Percentiles rank a stretch among this genome's conserved stretches.
These are phyloP conservation scores for Micractinium conductrix DNA, from an alignment of 139 green algal species.

Conservation along the genomic window DNA sequence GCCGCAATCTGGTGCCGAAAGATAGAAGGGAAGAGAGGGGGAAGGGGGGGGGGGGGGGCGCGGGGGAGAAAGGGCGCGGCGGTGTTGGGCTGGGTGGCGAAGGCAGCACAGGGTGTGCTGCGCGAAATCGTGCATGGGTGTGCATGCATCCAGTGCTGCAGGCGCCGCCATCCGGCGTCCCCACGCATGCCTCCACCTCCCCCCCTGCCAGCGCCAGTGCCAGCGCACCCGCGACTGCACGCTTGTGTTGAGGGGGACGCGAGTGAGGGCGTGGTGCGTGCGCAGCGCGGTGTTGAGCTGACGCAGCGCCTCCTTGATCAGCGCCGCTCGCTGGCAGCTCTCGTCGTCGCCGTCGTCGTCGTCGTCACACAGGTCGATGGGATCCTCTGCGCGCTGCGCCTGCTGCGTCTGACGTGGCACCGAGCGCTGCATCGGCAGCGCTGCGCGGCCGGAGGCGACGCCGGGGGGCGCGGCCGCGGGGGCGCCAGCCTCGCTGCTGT, in stretches of 20 bases:
- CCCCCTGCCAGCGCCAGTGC: no score
- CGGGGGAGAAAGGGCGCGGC: no score
- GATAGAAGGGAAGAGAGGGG: neutral
- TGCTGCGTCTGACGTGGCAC: no score
- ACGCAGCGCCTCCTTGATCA: neutral
- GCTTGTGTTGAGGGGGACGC: slow-evolving; percentile 1
- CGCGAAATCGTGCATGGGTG: no score
- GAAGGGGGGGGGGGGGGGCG: no score
- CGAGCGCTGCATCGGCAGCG: no score
- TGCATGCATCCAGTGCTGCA: no score
- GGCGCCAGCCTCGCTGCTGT: neutral
- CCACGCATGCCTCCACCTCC: no score
- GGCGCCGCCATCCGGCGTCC: no score
- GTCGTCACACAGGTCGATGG: neutral
- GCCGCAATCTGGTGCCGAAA: slow-evolving; percentile 1
- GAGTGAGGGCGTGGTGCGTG: neutral
- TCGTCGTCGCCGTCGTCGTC: neutral
- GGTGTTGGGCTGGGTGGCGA: no score
- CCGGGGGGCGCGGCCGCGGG: neutral
- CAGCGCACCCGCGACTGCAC: slow-evolving; percentile 23
- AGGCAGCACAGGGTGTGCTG: no score
- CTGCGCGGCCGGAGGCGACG: no score
- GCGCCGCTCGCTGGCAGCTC: neutral
- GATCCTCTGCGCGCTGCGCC: neutral
- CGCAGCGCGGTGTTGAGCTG: slow-evolving; percentile 39